Evolutionary conservation across 257 asterid genomes (phyloP).

Genomic region (Orobanche coerulescens): DNA sequence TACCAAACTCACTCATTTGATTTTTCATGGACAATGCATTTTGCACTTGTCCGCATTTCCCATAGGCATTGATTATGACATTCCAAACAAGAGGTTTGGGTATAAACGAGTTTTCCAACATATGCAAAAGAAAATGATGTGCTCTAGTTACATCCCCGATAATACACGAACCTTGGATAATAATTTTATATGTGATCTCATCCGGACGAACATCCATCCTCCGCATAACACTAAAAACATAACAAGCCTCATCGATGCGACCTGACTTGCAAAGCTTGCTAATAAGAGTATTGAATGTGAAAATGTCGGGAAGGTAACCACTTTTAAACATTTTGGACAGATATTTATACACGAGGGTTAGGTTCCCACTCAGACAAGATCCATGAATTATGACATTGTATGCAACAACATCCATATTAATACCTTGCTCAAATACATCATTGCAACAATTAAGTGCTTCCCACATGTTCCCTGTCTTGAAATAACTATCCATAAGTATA

Average conservation of each 20-base stretch:
- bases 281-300: slow-evolving; percentile 62
- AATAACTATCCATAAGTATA: slow-evolving; percentile 63
- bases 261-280: slow-evolving; percentile 65
- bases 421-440: slow-evolving; percentile 31
- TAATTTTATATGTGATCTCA: slow-evolving; percentile 56
- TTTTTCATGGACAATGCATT: slow-evolving; percentile 45
- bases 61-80: slow-evolving; percentile 56
- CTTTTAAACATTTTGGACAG: slow-evolving; percentile 54
- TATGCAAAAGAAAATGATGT: slow-evolving; percentile 36
- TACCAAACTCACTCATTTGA: slow-evolving; percentile 58
- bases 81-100: slow-evolving; percentile 73
- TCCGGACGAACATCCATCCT: slow-evolving; percentile 70
- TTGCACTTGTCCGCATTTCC: slow-evolving; percentile 43
- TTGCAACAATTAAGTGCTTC: slow-evolving; percentile 57
- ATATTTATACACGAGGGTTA: slow-evolving; percentile 35
- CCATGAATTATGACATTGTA: slow-evolving; percentile 74
- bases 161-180: slow-evolving; percentile 62
- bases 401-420: slow-evolving; percentile 50
- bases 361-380: slow-evolving; percentile 42
- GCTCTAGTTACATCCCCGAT: slow-evolving; percentile 49
- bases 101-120: slow-evolving; percentile 44
- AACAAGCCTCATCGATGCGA: slow-evolving; percentile 58
- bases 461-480: slow-evolving; percentile 51
- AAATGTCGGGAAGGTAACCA: slow-evolving; percentile 58
- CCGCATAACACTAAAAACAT: slow-evolving; percentile 51